A percentile compares a stretch with the other conserved stretches of the same genome.
Conservation (phyloP, 345 rosid species). For the Eucalyptus cloeziana region DNA sequence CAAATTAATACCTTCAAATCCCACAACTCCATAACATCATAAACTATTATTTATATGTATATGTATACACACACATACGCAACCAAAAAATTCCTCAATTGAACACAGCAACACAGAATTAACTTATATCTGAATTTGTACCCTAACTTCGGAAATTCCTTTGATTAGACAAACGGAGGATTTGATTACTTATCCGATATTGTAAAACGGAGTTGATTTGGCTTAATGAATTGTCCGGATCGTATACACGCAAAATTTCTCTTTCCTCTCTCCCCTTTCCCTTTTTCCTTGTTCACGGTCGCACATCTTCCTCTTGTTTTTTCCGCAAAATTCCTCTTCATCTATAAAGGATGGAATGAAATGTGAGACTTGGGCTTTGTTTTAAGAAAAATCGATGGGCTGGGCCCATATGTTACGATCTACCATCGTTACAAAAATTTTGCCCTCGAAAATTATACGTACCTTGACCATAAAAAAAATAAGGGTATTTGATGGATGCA, state of each 20-base stretch:
- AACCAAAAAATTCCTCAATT: too few relatives aligned
- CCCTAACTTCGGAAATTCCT: not conserved
- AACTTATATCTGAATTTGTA: not conserved
- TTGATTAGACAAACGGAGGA: not conserved
- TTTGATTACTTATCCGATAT: not conserved
- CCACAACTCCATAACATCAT: rapidly evolving
- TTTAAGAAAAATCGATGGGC: not conserved
- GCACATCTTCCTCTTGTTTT: not conserved
- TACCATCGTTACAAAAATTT: not conserved
- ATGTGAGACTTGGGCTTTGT: not conserved
- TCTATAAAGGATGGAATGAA: not conserved
- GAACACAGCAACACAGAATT: not conserved
- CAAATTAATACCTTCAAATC: not conserved
- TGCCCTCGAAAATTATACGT: rapidly evolving
- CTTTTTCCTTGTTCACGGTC: not conserved
- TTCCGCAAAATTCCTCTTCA: not conserved
- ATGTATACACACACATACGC: too few relatives aligned
- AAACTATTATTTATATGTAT: too few relatives aligned
- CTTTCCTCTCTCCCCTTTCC: not conserved
- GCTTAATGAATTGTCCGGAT: not conserved
- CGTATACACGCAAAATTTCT: not conserved
- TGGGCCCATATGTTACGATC: not conserved
- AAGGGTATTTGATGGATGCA: too few relatives aligned
- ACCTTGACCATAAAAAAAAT: not conserved
- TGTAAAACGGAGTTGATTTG: not conserved